These are phyloP conservation scores for Beta macrorhiza DNA, from an alignment of 179 eudicot genomes.

Conservation along the genomic window DNA sequence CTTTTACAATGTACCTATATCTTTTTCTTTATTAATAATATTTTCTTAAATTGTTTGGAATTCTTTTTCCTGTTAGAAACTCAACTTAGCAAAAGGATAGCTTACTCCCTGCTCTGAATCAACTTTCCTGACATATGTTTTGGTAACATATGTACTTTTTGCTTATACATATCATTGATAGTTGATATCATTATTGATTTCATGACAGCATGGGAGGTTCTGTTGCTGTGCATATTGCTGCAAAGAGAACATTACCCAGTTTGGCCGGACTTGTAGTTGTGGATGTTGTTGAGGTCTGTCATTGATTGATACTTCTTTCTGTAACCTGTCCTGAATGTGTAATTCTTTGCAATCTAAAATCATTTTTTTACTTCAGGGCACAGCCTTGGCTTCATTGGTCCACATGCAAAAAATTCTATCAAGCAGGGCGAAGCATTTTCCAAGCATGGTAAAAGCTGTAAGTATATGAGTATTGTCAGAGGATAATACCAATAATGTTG, in stretches of 20 bases:
- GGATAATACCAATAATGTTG: background rate
- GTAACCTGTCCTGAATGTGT: background rate
- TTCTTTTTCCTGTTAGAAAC: background rate
- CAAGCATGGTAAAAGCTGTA: constrained; percentile 86
- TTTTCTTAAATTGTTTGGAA: background rate
- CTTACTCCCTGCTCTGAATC: background rate
- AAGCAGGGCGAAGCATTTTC: constrained; percentile 66
- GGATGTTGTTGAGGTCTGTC: constrained; percentile 92
- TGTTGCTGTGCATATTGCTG: constrained; percentile 87
- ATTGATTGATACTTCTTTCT: background rate
- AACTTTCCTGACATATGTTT: background rate
- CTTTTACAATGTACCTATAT: background rate
- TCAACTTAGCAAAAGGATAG: background rate
- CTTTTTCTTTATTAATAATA: background rate
- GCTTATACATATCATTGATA: background rate
- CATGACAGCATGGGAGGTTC: constrained; percentile 91
- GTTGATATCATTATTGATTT: constrained; percentile 11
- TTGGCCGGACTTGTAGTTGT: constrained; percentile 87
- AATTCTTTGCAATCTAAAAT: constrained; percentile 3
- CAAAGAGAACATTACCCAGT: constrained; percentile 62
- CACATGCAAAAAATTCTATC: constrained; percentile 92
- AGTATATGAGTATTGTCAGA: constrained; percentile 13
- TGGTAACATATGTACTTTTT: constrained; percentile 1
- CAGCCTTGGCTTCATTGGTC: constrained; percentile 89
- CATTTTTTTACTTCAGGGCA: constrained; percentile 55